Evolutionary conservation across 2,329 filamentous ascomycete species (phyloP).

Genomic region (Orbilia javanica): DNA sequence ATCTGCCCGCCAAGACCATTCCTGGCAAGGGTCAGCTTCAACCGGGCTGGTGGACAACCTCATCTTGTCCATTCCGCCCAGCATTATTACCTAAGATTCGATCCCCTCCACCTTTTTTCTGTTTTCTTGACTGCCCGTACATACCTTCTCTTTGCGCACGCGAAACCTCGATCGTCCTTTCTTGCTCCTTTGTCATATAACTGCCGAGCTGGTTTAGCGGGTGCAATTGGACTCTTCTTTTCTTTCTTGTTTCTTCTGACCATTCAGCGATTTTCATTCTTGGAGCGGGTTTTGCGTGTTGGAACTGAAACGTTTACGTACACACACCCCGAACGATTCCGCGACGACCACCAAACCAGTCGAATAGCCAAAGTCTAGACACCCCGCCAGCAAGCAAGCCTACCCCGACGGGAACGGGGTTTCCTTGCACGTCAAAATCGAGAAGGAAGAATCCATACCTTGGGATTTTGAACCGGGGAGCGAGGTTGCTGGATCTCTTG

Average conservation of each 20-base stretch:
- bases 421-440: neutral
- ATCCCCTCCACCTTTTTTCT: neutral
- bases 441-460: neutral
- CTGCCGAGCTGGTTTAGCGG: neutral
- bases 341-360: neutral
- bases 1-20: neutral
- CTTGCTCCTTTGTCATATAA: neutral
- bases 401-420: neutral
- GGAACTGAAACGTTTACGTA: conserved; percentile 13
- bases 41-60: neutral
- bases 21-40: neutral
- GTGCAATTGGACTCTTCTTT: neutral
- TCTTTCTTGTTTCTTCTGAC: neutral
- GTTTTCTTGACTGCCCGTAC: neutral
- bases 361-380: neutral
- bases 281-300: conserved; percentile 6
- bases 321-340: conserved; percentile 20
- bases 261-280: neutral
- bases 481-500: neutral
- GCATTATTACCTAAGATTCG: conserved; percentile 3
- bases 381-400: neutral
- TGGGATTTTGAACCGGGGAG: neutral
- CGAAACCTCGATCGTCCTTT: too few species aligned
- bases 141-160: neutral
- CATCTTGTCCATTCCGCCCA: neutral